Evolutionary conservation across 139 green algal genomes (phyloP), one percentile per base, ranked within the genome.

Genomic region (Coccomyxa sp.): DNA sequence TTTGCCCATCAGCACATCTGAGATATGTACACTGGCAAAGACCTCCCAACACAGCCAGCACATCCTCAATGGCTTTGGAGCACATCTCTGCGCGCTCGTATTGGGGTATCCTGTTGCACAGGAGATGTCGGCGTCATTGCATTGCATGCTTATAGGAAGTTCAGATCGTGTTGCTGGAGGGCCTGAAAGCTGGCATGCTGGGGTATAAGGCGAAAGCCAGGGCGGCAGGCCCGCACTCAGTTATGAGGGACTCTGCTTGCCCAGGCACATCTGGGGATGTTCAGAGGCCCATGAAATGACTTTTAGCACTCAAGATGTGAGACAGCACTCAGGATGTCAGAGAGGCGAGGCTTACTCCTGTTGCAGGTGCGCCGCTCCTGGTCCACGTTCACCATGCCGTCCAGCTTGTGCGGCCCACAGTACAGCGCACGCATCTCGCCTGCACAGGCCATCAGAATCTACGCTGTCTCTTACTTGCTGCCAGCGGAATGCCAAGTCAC

Each of bases 391-490:
- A 74, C 34, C 69, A 74, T 74, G 69, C 34, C 33, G 9, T 31
- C 14, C 2, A 50, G 33, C 33, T 41, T 40, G 69, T 74, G 69
- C 33, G 69, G 34, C 14, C 34, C 34, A 34, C 69, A 74, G 69
- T 50, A 74, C 69, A 71, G 64, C 7, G 64, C 64, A 5, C 64
- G 64, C 64, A 36, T 71, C n/a, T 71, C 64, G 27, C 64, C n/a
- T n/a, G n/a, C n/a, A n/a, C n/a, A n/a, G n/a, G n/a, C n/a, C n/a
- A n/a, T n/a, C n/a, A n/a, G n/a, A n/a, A n/a, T n/a, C n/a, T n/a
- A n/a, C n/a, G n/a, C n/a, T n/a, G n/a, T n/a, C n/a, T n/a, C n/a
- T n/a, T n/a, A n/a, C n/a, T n/a, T n/a, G n/a, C n/a, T n/a, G n/a
- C n/a, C n/a, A n/a, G n/a, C n/a, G n/a, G n/a, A n/a, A n/a, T n/a